Evolutionary conservation across 2,329 filamentous ascomycete species (phyloP), one percentile per base, ranked within the genome.

Genomic region (Xylaria sp.): DNA sequence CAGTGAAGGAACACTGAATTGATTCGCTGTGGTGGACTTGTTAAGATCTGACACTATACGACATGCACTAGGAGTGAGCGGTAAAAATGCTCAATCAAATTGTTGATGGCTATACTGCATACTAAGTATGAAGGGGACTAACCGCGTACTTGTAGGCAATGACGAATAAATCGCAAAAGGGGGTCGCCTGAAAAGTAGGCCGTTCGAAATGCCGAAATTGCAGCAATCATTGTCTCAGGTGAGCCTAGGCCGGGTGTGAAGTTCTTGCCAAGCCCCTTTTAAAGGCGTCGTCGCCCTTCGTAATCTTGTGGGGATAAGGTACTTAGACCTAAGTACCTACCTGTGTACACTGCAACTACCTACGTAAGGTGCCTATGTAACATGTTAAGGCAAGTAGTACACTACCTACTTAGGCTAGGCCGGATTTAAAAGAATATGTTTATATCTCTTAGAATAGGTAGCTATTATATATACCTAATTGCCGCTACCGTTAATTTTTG

Each of bases 161-260:
- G 4, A 57, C 62, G 64, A 71, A 70, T 69, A 54, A 69, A 48
- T 59, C 23, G 27, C 48, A 44, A 66, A 68, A 71, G 61, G 68
- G 63, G 40, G 40, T 40, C 25, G 65, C 32, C 72, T 68, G 48
- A 58, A 57, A n/a, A 27, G 27, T 60, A 71, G 60, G 58, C 10
- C 62, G 48, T 66, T 25, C 59, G 51, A 60, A 73, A 67, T 70
- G 69, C 74, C 73, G 75, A 77, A 71, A 77, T 77, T 77, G 64
- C 71, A 68, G 70, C 66, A 75, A 75, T 75, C 66, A 73, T 73
- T 60, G 25, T 53, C 27, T 35, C 51, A 65, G 32, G 53, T 27
- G 32, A 59, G 37, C 58, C 40, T 57, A 44, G 37, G 44, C 40
- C 53, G 32, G 10, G 13, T 58, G 44, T 16, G 42, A 63, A 44